These are phyloP conservation scores for Coniferiporia weirii DNA, from an alignment of 1,284 basidiomycete genomes.

Conservation along the genomic window DNA sequence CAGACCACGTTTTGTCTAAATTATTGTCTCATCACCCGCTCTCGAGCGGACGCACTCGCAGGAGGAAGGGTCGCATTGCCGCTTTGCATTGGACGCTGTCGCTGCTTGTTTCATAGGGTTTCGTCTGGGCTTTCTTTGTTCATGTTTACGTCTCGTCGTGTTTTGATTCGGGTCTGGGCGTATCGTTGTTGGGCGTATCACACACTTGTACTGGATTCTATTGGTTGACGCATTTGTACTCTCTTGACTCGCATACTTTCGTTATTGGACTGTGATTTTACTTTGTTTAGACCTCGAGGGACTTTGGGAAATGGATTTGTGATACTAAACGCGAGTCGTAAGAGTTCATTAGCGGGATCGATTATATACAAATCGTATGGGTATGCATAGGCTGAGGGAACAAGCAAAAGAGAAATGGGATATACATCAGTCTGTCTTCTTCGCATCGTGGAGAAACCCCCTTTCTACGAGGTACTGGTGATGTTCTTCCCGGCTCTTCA, in stretches of 20 bases:
- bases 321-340: too few species aligned
- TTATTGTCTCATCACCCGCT: neutral
- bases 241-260: neutral
- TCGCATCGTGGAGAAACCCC: constrained; percentile 1
- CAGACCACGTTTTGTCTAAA: constrained; percentile 20
- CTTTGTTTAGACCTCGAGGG: neutral
- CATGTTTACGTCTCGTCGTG: too few species aligned
- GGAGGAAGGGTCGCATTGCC: neutral
- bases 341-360: too few species aligned
- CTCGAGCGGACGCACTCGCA: neutral
- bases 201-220: neutral
- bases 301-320: neutral
- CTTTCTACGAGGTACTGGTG: constrained; percentile 3
- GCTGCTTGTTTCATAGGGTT: neutral
- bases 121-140: neutral
- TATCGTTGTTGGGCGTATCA: neutral
- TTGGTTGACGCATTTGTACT: neutral
- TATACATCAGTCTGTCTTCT: constrained; percentile 1
- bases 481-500: constrained; percentile 7
- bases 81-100: neutral
- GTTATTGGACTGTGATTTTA: neutral
- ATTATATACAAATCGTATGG: neutral
- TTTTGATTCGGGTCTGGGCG: neutral
- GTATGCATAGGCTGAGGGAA: neutral
- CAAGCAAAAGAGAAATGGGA: neutral